phyloP scores from a whole-genome alignment of 306 rosid species.

The Trifolium repens region DNA sequence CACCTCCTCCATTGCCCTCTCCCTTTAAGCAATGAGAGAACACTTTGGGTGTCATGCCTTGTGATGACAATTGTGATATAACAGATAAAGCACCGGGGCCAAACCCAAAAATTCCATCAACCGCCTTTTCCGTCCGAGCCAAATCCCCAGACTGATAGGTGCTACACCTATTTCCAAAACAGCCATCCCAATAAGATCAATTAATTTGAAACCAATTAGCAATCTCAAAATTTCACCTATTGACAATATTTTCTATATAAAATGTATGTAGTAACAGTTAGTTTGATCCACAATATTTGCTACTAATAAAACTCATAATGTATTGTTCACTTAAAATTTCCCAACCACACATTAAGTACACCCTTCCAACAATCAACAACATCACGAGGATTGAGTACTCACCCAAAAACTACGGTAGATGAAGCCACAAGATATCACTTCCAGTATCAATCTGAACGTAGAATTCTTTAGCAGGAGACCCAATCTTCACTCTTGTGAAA shows the following conservation, averaged over 20 bases:
- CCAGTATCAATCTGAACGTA: no score
- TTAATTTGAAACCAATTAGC: conserved; percentile 37
- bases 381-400: conserved; percentile 54
- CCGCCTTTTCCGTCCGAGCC: conserved; percentile 81
- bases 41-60: conserved; percentile 73
- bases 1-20: conserved; percentile 85
- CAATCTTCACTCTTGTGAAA: conserved; percentile 88
- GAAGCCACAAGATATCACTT: conserved; percentile 18
- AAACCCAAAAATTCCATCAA: conserved; percentile 92
- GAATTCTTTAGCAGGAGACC: conserved; percentile 79
- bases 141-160: conserved; percentile 83
- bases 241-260: neutral
- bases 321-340: no score
- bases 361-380: no score
- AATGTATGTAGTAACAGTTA: neutral
- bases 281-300: conserved; percentile 21
- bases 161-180: conserved; percentile 75
- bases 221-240: conserved; percentile 30
- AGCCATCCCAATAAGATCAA: conserved; percentile 40
- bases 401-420: conserved; percentile 80
- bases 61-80: conserved; percentile 84
- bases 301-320: no score
- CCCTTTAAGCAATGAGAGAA: conserved; percentile 95
- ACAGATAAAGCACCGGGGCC: conserved; percentile 87
- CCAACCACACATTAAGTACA: no score